A percentile compares a stretch with the other conserved stretches of the same genome.
Evolutionary conservation across 768 basidiomycete species (phyloP).

Genomic region (Trametes villosa): DNA sequence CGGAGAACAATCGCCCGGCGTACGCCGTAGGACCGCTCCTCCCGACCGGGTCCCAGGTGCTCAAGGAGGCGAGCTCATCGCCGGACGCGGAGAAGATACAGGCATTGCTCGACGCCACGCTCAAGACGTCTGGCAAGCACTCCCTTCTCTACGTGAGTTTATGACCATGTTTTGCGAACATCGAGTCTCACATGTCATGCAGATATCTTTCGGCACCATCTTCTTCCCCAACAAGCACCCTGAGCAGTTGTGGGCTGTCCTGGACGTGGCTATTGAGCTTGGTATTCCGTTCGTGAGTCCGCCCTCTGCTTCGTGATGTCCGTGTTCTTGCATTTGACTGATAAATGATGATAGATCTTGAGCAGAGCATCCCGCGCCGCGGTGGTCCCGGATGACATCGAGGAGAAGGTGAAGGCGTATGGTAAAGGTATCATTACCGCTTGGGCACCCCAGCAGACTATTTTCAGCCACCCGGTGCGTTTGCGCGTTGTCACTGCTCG

Average conservation of each 20-base stretch:
- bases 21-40: slow-evolving; percentile 4
- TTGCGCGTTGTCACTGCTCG: no score
- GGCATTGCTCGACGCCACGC: slow-evolving; percentile 10
- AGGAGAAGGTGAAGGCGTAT: slow-evolving; percentile 15
- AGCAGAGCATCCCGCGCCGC: slow-evolving; percentile 21
- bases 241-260: slow-evolving; percentile 24
- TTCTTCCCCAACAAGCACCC: slow-evolving; percentile 24
- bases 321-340: background rate
- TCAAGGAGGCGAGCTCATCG: background rate
- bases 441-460: no score
- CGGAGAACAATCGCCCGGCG: slow-evolving; percentile 1
- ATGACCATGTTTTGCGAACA: no score
- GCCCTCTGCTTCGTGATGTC: background rate
- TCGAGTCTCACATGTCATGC: background rate
- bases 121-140: slow-evolving; percentile 18
- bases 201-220: slow-evolving; percentile 29
- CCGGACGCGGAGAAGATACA: background rate
- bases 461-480: no score
- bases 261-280: slow-evolving; percentile 25
- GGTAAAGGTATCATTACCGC: no score
- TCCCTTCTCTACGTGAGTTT: slow-evolving; percentile 29
- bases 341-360: slow-evolving; percentile 6
- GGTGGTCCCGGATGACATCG: slow-evolving; percentile 10
- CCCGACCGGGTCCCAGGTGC: background rate
- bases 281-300: slow-evolving; percentile 27